Evolutionary conservation across 2,329 filamentous ascomycete species (phyloP).

Genomic region (Cladosporium sp.): DNA sequence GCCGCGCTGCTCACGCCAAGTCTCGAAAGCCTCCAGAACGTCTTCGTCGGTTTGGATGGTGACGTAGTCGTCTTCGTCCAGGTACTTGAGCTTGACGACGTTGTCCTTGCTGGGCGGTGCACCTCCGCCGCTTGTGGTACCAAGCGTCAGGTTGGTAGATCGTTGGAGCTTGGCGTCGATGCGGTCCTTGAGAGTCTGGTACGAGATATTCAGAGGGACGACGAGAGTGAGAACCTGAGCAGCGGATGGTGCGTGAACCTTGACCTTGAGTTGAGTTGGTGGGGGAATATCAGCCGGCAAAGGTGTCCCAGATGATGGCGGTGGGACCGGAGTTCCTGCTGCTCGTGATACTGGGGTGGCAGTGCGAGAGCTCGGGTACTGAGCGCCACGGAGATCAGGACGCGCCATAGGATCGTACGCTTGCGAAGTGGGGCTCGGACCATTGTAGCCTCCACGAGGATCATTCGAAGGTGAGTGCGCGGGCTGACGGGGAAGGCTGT

Average conservation of each 20-base stretch:
- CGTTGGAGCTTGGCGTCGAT: conserved; percentile 92
- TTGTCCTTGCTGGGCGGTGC: conserved; percentile 58
- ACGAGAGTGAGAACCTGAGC: conserved; percentile 93
- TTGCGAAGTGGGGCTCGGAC: conserved; percentile 5
- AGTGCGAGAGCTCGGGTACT: conserved; percentile 32
- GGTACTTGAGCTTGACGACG: conserved; percentile 12
- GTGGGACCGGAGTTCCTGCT: conserved; percentile 24
- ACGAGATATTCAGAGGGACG: conserved; percentile 90
- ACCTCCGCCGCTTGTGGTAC: conserved; percentile 18
- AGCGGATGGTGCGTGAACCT: conserved; percentile 73
- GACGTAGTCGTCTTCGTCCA: conserved; percentile 12
- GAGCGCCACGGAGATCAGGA: conserved; percentile 12
- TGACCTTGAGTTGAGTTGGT: conserved; percentile 82
- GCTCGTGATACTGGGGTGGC: conserved; percentile 31
- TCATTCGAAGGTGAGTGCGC: conserved; percentile 46
- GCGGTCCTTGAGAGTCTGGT: conserved; percentile 85
- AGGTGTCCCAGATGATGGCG: conserved; percentile 17
- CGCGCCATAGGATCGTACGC: not conserved
- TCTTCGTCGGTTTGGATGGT: conserved; percentile 68
- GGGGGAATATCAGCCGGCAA: conserved; percentile 15
- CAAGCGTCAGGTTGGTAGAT: conserved; percentile 75
- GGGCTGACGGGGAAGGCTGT: conserved; percentile 29
- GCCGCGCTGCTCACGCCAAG: conserved; percentile 75
- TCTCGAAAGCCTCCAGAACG: conserved; percentile 89
- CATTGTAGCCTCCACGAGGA: conserved; percentile 20